Conservation (phyloP, 495 filamentous ascomycete genomes). For the Penicillium pancosmium region DNA sequence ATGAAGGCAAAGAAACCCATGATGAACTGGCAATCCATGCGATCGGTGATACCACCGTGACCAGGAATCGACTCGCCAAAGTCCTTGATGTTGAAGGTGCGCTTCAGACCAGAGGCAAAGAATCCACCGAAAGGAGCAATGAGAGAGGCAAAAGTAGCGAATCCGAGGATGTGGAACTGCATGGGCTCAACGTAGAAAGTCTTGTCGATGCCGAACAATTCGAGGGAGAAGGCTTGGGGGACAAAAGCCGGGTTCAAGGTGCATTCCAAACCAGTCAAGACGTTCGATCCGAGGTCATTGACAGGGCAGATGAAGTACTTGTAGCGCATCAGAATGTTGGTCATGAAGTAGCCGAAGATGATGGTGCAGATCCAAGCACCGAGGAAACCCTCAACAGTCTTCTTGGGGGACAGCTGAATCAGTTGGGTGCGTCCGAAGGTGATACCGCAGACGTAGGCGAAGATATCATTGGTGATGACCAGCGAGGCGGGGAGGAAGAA, state of each 20-base stretch:
- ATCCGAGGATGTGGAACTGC: slow-evolving; percentile 90
- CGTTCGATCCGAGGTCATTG: slow-evolving; percentile 91
- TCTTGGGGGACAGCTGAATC: slow-evolving; percentile 98
- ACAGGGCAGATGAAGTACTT: slow-evolving; percentile 99
- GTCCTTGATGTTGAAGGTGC: slow-evolving; percentile 99
- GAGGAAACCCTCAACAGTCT: slow-evolving; percentile 98
- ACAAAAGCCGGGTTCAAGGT: slow-evolving; percentile 92
- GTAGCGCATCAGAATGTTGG: slow-evolving; percentile 85
- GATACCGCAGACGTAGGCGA: slow-evolving; percentile 97
- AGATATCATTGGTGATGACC: slow-evolving; percentile 98
- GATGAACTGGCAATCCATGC: slow-evolving; percentile 99
- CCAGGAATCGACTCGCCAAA: slow-evolving; percentile 98
- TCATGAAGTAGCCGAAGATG: slow-evolving; percentile 79
- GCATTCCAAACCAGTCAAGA: slow-evolving; percentile 89
- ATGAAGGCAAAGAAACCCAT: slow-evolving; percentile 99
- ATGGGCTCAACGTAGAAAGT: slow-evolving; percentile 76
- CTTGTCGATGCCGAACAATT: slow-evolving; percentile 62
- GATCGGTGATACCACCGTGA: slow-evolving; percentile 97
- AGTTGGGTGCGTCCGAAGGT: slow-evolving; percentile 95
- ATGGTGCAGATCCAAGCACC: slow-evolving; percentile 97
- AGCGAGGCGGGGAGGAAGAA: slow-evolving; percentile 96
- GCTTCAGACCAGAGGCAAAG: slow-evolving; percentile 97
- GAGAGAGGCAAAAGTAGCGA: slow-evolving; percentile 92
- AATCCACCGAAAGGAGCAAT: slow-evolving; percentile 99
- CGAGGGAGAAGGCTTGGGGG: slow-evolving; percentile 73